Percentiles rank a stretch among this genome's conserved stretches.
phyloP scores from a whole-genome alignment of 768 basidiomycete genomes.

The Boletus subparvulus region DNA sequence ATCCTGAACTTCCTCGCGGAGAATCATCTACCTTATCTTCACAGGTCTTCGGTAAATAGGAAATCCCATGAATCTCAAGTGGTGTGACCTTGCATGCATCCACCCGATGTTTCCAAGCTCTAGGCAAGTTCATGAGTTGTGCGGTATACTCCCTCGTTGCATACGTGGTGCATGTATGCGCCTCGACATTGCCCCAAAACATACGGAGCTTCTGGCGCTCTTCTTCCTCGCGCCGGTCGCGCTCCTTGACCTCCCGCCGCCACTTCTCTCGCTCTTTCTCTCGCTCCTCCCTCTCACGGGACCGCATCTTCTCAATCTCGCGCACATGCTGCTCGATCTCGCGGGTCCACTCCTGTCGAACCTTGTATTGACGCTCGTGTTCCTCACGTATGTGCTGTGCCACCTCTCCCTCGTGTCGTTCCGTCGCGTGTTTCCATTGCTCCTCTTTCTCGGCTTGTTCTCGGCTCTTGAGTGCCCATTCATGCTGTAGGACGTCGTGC shows the following conservation, averaged over 20 bases:
- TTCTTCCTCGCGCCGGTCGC: slow-evolving; percentile 19
- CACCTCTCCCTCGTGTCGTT: slow-evolving; percentile 6
- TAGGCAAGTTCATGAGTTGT: slow-evolving; percentile 29
- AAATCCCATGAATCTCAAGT: slow-evolving; percentile 22
- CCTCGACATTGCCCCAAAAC: slow-evolving; percentile 19
- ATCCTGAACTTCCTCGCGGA: too few relatives aligned
- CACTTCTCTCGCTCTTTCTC: slow-evolving; percentile 7
- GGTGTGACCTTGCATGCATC: slow-evolving; percentile 24
- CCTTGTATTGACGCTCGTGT: slow-evolving; percentile 1
- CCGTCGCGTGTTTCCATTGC: not conserved
- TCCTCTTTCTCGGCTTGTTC: not conserved
- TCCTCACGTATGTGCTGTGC: slow-evolving; percentile 1
- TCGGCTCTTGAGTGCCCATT: slow-evolving; percentile 4
- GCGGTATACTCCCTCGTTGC: slow-evolving; percentile 32
- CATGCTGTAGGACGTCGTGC: not conserved
- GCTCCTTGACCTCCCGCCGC: slow-evolving; percentile 17
- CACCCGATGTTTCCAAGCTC: slow-evolving; percentile 14
- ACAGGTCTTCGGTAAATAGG: slow-evolving; percentile 18
- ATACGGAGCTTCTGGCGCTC: slow-evolving; percentile 26
- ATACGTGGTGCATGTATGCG: slow-evolving; percentile 27
- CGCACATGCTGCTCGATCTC: slow-evolving; percentile 1
- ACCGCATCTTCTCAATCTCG: slow-evolving; percentile 6
- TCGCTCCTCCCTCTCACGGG: not conserved
- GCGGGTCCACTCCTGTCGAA: slow-evolving; percentile 1
- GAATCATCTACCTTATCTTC: slow-evolving; percentile 20